Percentiles rank a stretch among this genome's conserved stretches.
phyloP scores from a whole-genome alignment of 2,329 filamentous ascomycete genomes.

The Ophiostoma australiae region DNA sequence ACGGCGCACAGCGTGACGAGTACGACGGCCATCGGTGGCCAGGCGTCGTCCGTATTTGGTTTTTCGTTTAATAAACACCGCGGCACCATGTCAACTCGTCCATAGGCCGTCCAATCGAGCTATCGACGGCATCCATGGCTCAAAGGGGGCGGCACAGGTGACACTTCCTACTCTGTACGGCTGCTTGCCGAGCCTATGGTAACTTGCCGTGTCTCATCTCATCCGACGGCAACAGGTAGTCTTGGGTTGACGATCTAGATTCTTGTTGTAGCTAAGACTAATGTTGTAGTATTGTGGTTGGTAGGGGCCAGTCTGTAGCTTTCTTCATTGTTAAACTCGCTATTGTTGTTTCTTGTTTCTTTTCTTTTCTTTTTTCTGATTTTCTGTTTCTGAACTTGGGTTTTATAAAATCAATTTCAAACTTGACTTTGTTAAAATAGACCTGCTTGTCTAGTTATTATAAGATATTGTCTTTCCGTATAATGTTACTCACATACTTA shows the following conservation, averaged over 20 bases:
- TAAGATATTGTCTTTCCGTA: no score
- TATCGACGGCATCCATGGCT: neutral
- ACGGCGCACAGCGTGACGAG: neutral
- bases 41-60: no score
- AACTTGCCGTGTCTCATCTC: constrained; percentile 7
- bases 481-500: no score
- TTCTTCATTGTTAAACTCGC: no score
- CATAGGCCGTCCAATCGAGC: no score
- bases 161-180: neutral
- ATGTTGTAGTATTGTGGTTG: neutral
- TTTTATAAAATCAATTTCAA: no score
- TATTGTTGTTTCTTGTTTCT: no score
- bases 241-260: neutral
- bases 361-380: no score
- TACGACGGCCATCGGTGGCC: neutral
- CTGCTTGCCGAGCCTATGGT: neutral
- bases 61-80: neutral
- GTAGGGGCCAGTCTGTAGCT: no score
- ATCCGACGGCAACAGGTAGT: neutral
- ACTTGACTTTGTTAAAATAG: no score
- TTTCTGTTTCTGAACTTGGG: no score
- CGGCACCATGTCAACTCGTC: neutral
- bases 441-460: no score
- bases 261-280: neutral
- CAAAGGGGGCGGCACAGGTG: neutral